These are phyloP conservation scores for Dothidotthia symphoricarpi DNA, from an alignment of 2,329 filamentous ascomycete species.

Conservation along the genomic window DNA sequence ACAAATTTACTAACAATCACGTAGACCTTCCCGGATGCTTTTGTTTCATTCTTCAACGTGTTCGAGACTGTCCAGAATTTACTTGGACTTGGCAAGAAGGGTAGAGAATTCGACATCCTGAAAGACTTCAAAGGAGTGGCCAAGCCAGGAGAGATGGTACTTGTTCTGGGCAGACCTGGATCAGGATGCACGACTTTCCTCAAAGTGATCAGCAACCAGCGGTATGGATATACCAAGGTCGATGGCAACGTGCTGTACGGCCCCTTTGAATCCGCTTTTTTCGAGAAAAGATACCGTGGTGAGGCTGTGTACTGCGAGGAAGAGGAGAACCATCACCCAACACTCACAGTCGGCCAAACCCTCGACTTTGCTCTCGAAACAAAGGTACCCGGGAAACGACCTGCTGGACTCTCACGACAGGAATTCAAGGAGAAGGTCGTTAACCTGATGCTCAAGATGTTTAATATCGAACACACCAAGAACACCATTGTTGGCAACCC, in stretches of 20 bases:
- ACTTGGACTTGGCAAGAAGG: constrained; percentile 66
- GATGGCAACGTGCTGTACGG: constrained; percentile 75
- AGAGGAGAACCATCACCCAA: constrained; percentile 82
- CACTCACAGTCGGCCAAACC: constrained; percentile 83
- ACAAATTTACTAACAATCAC: constrained; percentile 10
- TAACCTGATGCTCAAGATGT: constrained; percentile 78
- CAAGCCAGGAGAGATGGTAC: constrained; percentile 78
- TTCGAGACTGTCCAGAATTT: constrained; percentile 63
- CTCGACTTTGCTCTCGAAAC: constrained; percentile 80
- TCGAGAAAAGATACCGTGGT: constrained; percentile 69
- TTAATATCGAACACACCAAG: constrained; percentile 86
- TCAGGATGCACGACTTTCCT: constrained; percentile 56
- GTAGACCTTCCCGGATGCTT: constrained; percentile 73
- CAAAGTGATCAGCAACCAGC: constrained; percentile 55
- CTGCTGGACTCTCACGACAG: constrained; percentile 66
- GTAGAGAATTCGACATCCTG: constrained; percentile 69
- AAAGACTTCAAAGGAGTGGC: constrained; percentile 62
- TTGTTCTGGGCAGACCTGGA: constrained; percentile 76
- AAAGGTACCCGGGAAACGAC: constrained; percentile 78
- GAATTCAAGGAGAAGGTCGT: constrained; percentile 77
- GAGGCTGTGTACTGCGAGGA: constrained; percentile 85
- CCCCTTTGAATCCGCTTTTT: constrained; percentile 67
- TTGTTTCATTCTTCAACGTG: constrained; percentile 74
- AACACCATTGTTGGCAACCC: constrained; percentile 82
- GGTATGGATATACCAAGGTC: constrained; percentile 59